Evolutionary conservation across 208 protist genomes (phyloP).

Genomic region (Vickermania spadyakhi): DNA sequence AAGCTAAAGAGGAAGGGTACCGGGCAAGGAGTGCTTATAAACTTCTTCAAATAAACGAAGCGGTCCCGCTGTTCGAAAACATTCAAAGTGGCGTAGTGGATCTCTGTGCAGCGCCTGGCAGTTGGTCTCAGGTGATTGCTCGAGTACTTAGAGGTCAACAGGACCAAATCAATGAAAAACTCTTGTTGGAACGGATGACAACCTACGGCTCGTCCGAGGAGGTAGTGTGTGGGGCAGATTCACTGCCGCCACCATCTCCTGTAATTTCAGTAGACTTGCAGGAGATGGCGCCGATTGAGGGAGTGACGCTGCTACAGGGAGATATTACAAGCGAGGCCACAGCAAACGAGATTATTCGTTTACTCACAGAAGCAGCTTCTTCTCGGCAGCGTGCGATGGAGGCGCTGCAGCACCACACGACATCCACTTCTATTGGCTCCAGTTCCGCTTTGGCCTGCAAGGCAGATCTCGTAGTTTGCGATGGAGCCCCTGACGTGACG

Average conservation of each 20-base stretch:
- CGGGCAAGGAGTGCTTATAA: slow-evolving; percentile 99
- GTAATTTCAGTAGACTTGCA: slow-evolving; percentile 98
- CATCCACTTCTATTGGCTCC: slow-evolving; percentile 7
- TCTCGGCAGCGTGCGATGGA: slow-evolving; percentile 4
- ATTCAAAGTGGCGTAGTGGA: slow-evolving; percentile 95
- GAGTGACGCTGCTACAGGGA: slow-evolving; percentile 87
- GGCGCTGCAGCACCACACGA: slow-evolving; percentile 13
- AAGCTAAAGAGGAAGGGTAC: slow-evolving; percentile 99
- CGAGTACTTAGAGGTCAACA: background rate
- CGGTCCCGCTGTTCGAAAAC: slow-evolving; percentile 94
- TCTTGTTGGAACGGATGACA: background rate
- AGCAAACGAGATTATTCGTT: slow-evolving; percentile 83
- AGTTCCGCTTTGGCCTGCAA: slow-evolving; percentile 19
- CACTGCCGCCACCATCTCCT: slow-evolving; percentile 8
- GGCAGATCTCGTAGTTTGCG: slow-evolving; percentile 97
- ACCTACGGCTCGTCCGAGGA: slow-evolving; percentile 19
- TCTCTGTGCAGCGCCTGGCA: slow-evolving; percentile 97
- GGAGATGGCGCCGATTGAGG: slow-evolving; percentile 98
- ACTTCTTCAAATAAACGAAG: slow-evolving; percentile 98
- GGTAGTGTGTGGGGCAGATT: background rate
- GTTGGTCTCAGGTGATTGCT: slow-evolving; percentile 92
- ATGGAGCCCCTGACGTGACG: slow-evolving; percentile 99
- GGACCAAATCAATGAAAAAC: background rate
- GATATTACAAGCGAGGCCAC: slow-evolving; percentile 85
- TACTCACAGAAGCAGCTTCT: slow-evolving; percentile 34